Evolutionary conservation across 306 rosid genomes (phyloP), one percentile per base, ranked within the genome.

Genomic region (Prosopis cineraria): DNA sequence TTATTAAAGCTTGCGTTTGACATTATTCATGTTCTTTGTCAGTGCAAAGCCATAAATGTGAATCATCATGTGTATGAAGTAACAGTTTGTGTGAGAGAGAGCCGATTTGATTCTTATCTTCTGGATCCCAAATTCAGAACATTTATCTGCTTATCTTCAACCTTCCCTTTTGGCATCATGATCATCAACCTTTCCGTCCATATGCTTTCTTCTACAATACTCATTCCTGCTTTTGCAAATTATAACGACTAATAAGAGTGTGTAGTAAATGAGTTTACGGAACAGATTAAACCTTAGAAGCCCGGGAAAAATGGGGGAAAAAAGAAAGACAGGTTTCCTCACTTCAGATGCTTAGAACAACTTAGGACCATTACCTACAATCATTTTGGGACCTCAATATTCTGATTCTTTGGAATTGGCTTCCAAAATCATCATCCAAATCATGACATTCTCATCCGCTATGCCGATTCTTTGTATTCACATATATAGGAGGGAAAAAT

Each of bases 81-180:
- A 73, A 67, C 27, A 65, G 68, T 36, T 36, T 62, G 48, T 36
- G 24, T 60, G 76, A 22, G 0, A 22, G 76, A 53, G 1, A 20
- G 13, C 7, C 29, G 27, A n/a, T 77, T 60, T 43, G 70, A 83
- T 75, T 83, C 79, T 65, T 8, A 41, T 63, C 76, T 66, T 34
- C 73, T 75, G 84, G 81, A 75, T 50, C 53, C 72, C 12, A 64
- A 79, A 69, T 62, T 50, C 43, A 68, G 78, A 79, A 74, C 80
- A 63, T 79, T 73, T 74, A 78, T 79, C 80, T 33, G 71, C 66
- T 74, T 68, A 79, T 79, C 83, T 33, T 19, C 40, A 62, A 17
- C 12, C 24, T 48, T 19, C 56, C 7, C 24, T 48, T 48, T 12
- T 39, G 12, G 12, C 12, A 39, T n/a, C n/a, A n/a, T n/a, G n/a